Percentiles rank a stretch among this genome's conserved stretches.
Evolutionary conservation across 352 stramenopile species (phyloP).

Genomic region (Phytopythium sindhum): DNA sequence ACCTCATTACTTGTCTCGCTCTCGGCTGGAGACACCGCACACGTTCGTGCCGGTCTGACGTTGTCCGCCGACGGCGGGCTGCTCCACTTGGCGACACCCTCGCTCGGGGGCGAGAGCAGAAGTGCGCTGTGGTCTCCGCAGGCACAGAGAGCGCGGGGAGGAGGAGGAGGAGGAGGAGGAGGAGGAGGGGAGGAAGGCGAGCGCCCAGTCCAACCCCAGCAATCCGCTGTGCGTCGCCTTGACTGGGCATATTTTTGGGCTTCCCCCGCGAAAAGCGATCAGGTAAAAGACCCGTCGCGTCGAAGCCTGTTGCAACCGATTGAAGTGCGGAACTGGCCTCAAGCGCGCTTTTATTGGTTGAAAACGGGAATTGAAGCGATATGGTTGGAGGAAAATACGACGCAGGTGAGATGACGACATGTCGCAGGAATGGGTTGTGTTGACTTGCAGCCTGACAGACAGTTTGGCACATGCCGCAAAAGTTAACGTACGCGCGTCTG

Average conservation of each 20-base stretch:
- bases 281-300: background rate
- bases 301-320: background rate
- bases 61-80: too few species aligned
- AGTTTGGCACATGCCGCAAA: background rate
- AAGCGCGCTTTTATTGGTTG: background rate
- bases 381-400: background rate
- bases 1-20: too few species aligned
- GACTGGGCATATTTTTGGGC: conserved; percentile 37
- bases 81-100: too few species aligned
- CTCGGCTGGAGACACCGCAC: too few species aligned
- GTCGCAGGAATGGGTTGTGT: background rate
- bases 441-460: conserved; percentile 1
- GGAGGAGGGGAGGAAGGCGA: too few species aligned
- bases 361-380: too few species aligned
- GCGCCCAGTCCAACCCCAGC: too few species aligned
- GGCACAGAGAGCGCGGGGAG: background rate
- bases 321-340: conserved; percentile 1
- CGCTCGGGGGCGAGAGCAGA: background rate
- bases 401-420: background rate
- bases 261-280: conserved; percentile 17
- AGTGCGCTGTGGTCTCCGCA: background rate
- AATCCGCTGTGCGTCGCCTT: too few species aligned
- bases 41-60: too few species aligned
- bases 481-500: background rate
- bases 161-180: background rate